Base-by-base conservation (phyloP, 805 yeast species). In the Teunomyces pallodes region DNA sequence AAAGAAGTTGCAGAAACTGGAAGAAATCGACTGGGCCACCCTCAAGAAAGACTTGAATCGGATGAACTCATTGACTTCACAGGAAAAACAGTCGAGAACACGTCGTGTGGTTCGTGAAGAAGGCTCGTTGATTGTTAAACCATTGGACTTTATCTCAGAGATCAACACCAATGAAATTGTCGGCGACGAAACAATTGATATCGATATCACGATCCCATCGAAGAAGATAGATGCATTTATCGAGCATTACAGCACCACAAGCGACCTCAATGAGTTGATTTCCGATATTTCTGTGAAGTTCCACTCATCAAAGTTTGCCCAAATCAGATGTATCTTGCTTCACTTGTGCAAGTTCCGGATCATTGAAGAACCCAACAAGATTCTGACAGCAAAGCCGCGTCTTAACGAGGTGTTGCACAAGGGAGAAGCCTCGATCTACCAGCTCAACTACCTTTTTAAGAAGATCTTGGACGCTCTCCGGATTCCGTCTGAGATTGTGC, bases 371-470 rank as follows among this genome's bases (percentile, higher is more conserved):
- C 55, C 64, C 12, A 64, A 60, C 17, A 64, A 63, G 40, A 70
- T 72, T 20, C 65, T 61, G 63, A 74, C 67, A 52, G 46, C 53
- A 17, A 74, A 72, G 33, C 74, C 75, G 4, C 74, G 72, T 49
- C 60, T 80, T 40, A 65, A 63, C 35, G 76, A 71, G 48, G 61
- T 79, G 3, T 65, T 81, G 61, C 60, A 59, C 48, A 69, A 68
- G 48, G 78, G 77, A 51, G 79, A 74, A 58, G 92, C 83, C 44
- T 82, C 77, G 46, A 66, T 89, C 1, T 85, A 80, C 55, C 96
- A 90, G 59, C 64, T 92, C 47, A 89, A 94, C 8, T 82, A 86
- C 72, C 66, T 90, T 16, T 87, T 90, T 64, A 83, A 83, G 51
- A 79, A 81, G 49, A 80, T 94, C 71, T 81, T 92, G 42, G 82